Conservation (phyloP, 352 stramenopile species). For the Chrysophaeum taylorii region DNA sequence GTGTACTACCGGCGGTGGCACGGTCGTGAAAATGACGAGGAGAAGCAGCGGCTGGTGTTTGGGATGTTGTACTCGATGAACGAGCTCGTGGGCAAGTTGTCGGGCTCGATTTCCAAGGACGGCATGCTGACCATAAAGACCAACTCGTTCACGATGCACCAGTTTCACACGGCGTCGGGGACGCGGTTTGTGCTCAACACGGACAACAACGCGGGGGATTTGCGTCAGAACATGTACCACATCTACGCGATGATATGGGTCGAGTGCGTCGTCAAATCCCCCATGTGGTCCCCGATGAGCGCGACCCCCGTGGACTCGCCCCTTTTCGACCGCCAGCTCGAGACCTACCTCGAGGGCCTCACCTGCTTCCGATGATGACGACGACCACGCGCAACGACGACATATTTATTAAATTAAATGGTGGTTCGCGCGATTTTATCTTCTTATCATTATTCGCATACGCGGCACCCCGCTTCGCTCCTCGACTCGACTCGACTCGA, state of each 20-base stretch:
- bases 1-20: constrained; percentile 80
- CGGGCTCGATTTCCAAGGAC: constrained; percentile 31
- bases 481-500: no score
- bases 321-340: constrained; percentile 27
- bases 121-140: constrained; percentile 67
- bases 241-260: constrained; percentile 77
- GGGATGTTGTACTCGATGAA: constrained; percentile 79
- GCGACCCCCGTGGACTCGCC: constrained; percentile 21
- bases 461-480: no score
- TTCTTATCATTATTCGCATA: no score
- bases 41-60: constrained; percentile 78
- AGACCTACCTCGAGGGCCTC: constrained; percentile 28
- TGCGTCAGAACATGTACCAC: constrained; percentile 62
- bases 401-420: no score
- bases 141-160: constrained; percentile 71
- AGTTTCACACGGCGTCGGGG: constrained; percentile 73
- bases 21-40: constrained; percentile 51
- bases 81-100: constrained; percentile 30
- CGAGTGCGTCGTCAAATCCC: constrained; percentile 74
- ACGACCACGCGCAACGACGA: no score
- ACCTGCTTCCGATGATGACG: constrained; percentile 25
- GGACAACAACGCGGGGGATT: constrained; percentile 65
- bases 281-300: constrained; percentile 36
- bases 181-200: constrained; percentile 77
- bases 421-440: no score